Evolutionary conservation across 2,329 filamentous ascomycete genomes (phyloP), one percentile per base, ranked within the genome.

Genomic region (Pseudodiploospora longispora): DNA sequence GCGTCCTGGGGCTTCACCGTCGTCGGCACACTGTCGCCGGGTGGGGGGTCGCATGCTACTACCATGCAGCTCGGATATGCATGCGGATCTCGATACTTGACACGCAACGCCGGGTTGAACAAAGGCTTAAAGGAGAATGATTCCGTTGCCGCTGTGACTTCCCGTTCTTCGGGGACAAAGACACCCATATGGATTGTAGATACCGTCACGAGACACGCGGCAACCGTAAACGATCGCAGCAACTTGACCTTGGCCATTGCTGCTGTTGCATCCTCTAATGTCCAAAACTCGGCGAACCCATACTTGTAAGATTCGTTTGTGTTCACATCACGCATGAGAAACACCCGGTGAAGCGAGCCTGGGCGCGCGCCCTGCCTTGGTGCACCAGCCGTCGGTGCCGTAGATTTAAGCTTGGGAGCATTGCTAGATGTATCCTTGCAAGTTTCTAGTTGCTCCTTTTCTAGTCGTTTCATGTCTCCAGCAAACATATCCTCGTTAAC

Each of bases 131-230:
- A 90, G 0, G 82, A 84, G 58, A 82, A 81, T 38, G 67, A 71
- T 10, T 78, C 73, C n/a, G 71, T 76, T 12, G 75, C 74, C 0
- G 75, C 68, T 5, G 71, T 71, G 2, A 69, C 46, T 6, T 74
- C 71, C 41, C 82, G 76, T 40, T 84, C 71, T 36, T 85, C 82
- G 1, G 85, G 86, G 9, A 90, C 78, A 56, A 94, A 93, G 3
- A 93, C 86, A 5, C 87, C 87, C n/a, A 85, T 79, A 52, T 93
- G 87, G 34, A 90, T 89, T 52, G 85, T 88, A 36, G 78, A 83
- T 27, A 87, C 73, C 8, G 77, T 72, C 10, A 88, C 83, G 1
- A 81, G 77, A 51, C 80, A 83, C 3, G 83, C 87, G 1, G 82
- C 82, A 49, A 93, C 87, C 2, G 83, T 88, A 55, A 91, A 91